phyloP scores from a whole-genome alignment of 139 green algal genomes.

The Closterium sp. region DNA sequence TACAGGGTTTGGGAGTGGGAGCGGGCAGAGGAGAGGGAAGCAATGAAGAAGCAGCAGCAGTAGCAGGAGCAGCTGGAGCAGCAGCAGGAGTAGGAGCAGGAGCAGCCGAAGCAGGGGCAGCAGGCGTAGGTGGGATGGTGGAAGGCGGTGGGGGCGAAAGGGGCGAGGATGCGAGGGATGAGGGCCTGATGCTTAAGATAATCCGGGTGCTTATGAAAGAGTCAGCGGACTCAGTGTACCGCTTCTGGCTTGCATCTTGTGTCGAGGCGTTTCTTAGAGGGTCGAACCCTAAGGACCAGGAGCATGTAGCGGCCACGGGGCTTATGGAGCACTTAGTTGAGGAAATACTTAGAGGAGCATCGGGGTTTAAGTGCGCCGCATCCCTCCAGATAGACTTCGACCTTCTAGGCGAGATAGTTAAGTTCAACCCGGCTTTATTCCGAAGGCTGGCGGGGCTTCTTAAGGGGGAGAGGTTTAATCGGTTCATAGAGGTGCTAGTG shows the following conservation, averaged over 20 bases:
- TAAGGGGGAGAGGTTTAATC: slow-evolving; percentile 19
- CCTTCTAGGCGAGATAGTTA: slow-evolving; percentile 52
- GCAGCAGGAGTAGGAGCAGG: background rate
- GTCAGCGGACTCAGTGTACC: slow-evolving; percentile 41
- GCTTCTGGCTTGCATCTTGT: slow-evolving; percentile 54
- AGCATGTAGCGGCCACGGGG: slow-evolving; percentile 32
- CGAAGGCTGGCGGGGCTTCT: slow-evolving; percentile 37
- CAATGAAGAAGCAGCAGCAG: background rate
- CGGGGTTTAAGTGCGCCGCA: slow-evolving; percentile 30
- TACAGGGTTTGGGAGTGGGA: background rate
- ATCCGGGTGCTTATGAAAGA: slow-evolving; percentile 46
- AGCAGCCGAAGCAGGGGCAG: background rate
- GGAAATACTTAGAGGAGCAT: slow-evolving; percentile 31
- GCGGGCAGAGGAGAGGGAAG: background rate
- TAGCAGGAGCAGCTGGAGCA: background rate
- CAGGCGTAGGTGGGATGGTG: background rate
- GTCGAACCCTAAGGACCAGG: slow-evolving; percentile 44
- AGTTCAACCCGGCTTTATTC: slow-evolving; percentile 49
- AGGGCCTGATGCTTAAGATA: slow-evolving; percentile 49
- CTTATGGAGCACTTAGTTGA: slow-evolving; percentile 51
- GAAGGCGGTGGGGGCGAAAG: background rate
- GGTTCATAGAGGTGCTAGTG: slow-evolving; percentile 47
- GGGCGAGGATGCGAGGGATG: background rate
- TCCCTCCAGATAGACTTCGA: slow-evolving; percentile 52
- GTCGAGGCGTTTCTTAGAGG: slow-evolving; percentile 52